These are phyloP conservation scores for Chlorella ohadii DNA, from an alignment of 139 green algal genomes.

Conservation along the genomic window DNA sequence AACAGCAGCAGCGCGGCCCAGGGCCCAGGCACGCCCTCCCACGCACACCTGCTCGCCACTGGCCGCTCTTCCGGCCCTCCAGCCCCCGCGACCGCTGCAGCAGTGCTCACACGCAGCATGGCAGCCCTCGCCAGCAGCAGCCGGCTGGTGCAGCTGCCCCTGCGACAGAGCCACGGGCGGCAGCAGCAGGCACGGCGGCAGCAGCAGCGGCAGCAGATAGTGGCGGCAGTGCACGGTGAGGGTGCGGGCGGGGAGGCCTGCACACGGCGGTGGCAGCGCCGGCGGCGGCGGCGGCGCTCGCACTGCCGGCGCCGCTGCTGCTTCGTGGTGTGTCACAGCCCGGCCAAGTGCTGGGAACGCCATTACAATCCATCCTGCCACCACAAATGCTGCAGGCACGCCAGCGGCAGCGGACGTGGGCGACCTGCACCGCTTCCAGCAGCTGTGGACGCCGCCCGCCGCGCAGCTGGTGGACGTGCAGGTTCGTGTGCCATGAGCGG, in stretches of 20 bases:
- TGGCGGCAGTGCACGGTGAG: constrained; percentile 35
- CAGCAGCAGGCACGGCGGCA: neutral
- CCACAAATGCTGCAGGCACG: neutral
- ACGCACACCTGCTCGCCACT: neutral
- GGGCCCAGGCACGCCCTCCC: too few relatives aligned
- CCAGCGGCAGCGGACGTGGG: constrained; percentile 19
- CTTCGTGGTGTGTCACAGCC: too few relatives aligned
- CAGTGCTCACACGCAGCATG: neutral
- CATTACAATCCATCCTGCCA: neutral
- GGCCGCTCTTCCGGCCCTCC: neutral
- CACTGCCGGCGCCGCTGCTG: neutral
- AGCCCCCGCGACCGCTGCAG: neutral
- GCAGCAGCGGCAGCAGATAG: constrained; percentile 36
- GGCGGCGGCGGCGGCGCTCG: neutral
- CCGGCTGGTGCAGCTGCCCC: neutral
- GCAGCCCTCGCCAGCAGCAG: constrained; percentile 4
- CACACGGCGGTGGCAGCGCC: neutral
- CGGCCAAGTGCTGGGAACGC: too few relatives aligned
- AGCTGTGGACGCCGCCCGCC: constrained; percentile 42
- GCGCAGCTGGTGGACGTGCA: constrained; percentile 22
- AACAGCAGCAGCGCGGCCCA: too few relatives aligned
- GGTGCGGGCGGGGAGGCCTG: too few relatives aligned
- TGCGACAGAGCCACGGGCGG: neutral
- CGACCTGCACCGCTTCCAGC: constrained; percentile 42
- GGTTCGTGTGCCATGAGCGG: too few relatives aligned